A percentile compares a stretch with the other conserved stretches of the same genome.
These are phyloP conservation scores for Citrus reticulata DNA, from an alignment of 345 rosid species.

Conservation along the genomic window DNA sequence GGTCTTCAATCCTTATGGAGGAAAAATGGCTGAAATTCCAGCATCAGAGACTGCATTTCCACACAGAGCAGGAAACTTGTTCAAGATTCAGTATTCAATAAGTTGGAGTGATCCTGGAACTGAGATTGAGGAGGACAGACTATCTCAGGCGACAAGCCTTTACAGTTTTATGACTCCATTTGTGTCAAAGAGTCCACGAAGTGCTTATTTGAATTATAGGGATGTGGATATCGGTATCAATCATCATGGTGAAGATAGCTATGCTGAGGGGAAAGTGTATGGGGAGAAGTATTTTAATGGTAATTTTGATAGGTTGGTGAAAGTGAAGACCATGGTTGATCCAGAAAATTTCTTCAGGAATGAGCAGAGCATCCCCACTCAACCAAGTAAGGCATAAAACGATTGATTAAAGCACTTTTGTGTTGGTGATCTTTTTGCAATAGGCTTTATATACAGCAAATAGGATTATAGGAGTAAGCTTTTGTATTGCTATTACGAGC, in stretches of 20 bases:
- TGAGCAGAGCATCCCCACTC: constrained; percentile 17
- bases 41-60: constrained; percentile 41
- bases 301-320: constrained; percentile 25
- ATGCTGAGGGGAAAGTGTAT: constrained; percentile 10
- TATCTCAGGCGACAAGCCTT: background rate
- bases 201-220: constrained; percentile 25
- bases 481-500: background rate
- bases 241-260: background rate
- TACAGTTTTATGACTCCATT: constrained; percentile 26
- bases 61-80: constrained; percentile 51
- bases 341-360: constrained; percentile 23
- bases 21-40: constrained; percentile 49
- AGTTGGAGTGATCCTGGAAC: constrained; percentile 35
- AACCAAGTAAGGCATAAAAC: background rate
- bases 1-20: constrained; percentile 60
- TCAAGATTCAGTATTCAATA: constrained; percentile 46
- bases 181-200: constrained; percentile 32
- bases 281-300: constrained; percentile 15
- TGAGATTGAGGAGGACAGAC: background rate
- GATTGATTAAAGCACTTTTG: background rate
- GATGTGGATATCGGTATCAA: constrained; percentile 20
- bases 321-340: constrained; percentile 24
- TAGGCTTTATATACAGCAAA: background rate
- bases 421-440: background rate
- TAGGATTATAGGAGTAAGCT: background rate